phyloP scores from a whole-genome alignment of 2,329 filamentous ascomycete species.

The Westerdykella ornata region DNA sequence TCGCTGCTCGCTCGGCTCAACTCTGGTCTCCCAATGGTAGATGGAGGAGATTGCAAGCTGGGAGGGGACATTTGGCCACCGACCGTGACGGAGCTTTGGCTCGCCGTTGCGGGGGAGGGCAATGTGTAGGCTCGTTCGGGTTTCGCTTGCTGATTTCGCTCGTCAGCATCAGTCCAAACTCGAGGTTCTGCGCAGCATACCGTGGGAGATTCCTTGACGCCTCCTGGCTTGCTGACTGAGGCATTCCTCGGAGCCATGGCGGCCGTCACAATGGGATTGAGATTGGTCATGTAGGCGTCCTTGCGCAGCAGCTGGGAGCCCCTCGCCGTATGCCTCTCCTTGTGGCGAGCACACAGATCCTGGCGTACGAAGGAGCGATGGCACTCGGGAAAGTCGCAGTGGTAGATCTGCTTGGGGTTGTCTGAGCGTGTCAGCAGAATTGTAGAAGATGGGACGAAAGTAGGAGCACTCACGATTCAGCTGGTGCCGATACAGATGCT shows the following conservation, averaged over 20 bases:
- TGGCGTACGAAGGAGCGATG: slow-evolving; percentile 85
- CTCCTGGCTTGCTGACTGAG: slow-evolving; percentile 16
- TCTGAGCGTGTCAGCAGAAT: slow-evolving; percentile 47
- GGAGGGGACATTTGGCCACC: slow-evolving; percentile 33
- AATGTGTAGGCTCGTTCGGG: slow-evolving; percentile 18
- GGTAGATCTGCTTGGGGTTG: slow-evolving; percentile 89
- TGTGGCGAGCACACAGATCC: slow-evolving; percentile 71
- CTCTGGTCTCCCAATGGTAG: slow-evolving; percentile 25
- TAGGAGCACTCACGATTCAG: slow-evolving; percentile 65
- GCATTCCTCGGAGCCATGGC: slow-evolving; percentile 32
- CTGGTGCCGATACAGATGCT: slow-evolving; percentile 94
- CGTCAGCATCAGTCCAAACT: slow-evolving; percentile 6
- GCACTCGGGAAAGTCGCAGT: slow-evolving; percentile 88
- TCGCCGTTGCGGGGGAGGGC: slow-evolving; percentile 29
- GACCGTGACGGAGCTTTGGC: slow-evolving; percentile 13
- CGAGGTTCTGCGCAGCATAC: slow-evolving; percentile 9
- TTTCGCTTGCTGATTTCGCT: slow-evolving; percentile 10
- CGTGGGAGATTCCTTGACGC: slow-evolving; percentile 19
- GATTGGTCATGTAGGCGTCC: slow-evolving; percentile 56
- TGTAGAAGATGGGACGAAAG: neutral
- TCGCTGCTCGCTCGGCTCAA: slow-evolving; percentile 32
- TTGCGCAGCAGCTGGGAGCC: slow-evolving; percentile 70
- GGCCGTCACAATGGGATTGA: slow-evolving; percentile 39
- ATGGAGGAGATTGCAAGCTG: slow-evolving; percentile 27
- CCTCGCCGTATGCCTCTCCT: slow-evolving; percentile 50